Base-by-base conservation (phyloP, 495 filamentous ascomycete genomes). In the Lasiosphaeria ovina region DNA sequence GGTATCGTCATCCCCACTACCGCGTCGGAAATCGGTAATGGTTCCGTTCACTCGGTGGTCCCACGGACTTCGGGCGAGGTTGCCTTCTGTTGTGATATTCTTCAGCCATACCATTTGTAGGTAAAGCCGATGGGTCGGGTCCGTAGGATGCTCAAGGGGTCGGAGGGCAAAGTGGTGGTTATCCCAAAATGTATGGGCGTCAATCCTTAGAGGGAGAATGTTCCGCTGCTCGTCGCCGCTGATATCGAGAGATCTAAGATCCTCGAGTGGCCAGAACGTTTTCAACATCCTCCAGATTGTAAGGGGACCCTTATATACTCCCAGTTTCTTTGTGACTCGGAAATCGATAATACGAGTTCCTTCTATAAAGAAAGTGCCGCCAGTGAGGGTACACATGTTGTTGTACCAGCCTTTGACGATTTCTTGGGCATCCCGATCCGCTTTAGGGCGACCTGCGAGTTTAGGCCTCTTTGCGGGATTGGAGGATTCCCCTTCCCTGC, bases 401-500 rank as follows among this genome's bases (percentile, higher is more conserved):
- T 57, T 57, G 40, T 57, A 57, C 54, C 54, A 57, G 54, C 54
- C 16, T 32, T n/a, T 35, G 54, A 57, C 40, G 54, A 48, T 57
- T 4, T 57, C 35, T 48, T 57, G 54, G 38, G 54, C 54, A 24
- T 57, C 54, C 54, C 42, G 54, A 57, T 57, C 54, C 32, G 54
- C 4, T 35, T 57, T 57, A 38, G 4, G 6, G 54, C 40, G 54
- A 44, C 35, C 42, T 57, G 40, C 54, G 54, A 57, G n/a, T 35
- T 57, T 57, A 35, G 36, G 54, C 32, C 54, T 7, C 54, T 57
- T 57, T 57, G 54, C 54, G 17, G 54, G 36, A 57, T 38, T 31
- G 8, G 54, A 57, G 32, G 54, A 57, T 57, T 57, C 40, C 54
- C 17, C 54, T 57, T 57, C 40, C 14, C 32, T 57, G 54, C 40